Conservation (phyloP, 2,329 filamentous ascomycete genomes). For the Cladosporium sp. region DNA sequence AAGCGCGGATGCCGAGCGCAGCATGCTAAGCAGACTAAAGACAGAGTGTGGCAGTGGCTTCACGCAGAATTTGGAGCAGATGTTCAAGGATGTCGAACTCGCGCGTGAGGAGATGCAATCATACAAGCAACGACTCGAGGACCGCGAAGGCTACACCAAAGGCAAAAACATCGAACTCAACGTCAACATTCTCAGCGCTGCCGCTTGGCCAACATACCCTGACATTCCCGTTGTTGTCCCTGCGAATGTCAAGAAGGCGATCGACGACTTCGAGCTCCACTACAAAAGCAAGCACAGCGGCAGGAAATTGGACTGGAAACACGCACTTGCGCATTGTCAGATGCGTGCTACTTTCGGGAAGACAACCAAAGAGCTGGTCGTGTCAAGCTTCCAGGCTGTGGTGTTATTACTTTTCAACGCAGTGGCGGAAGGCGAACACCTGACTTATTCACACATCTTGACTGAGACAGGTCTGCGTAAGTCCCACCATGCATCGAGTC, state of each 20-base stretch:
- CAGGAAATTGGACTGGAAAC: slow-evolving; percentile 84
- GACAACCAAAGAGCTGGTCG: slow-evolving; percentile 79
- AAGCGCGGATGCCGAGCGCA: slow-evolving; percentile 90
- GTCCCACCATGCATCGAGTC: slow-evolving; percentile 24
- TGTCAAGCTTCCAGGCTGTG: slow-evolving; percentile 88
- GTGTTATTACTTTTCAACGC: slow-evolving; percentile 89
- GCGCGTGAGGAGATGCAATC: slow-evolving; percentile 88
- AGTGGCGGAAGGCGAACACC: slow-evolving; percentile 55
- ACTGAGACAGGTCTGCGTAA: slow-evolving; percentile 67
- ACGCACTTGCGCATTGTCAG: slow-evolving; percentile 85
- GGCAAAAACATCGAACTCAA: slow-evolving; percentile 67
- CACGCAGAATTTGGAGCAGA: slow-evolving; percentile 95
- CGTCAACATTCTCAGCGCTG: slow-evolving; percentile 85
- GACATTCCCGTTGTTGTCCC: slow-evolving; percentile 74
- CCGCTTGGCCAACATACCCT: slow-evolving; percentile 89
- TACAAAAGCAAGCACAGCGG: slow-evolving; percentile 90
- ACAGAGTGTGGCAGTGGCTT: slow-evolving; percentile 91
- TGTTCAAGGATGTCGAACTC: slow-evolving; percentile 98
- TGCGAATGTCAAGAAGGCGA: slow-evolving; percentile 66
- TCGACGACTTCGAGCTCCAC: slow-evolving; percentile 76
- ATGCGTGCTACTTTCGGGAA: slow-evolving; percentile 75
- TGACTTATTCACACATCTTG: slow-evolving; percentile 73
- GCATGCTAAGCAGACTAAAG: slow-evolving; percentile 88
- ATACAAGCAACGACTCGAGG: slow-evolving; percentile 67
- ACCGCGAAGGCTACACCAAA: slow-evolving; percentile 40